Base-by-base conservation (phyloP, 164 flowering plant genomes). In the Magnolia sinica region DNA sequence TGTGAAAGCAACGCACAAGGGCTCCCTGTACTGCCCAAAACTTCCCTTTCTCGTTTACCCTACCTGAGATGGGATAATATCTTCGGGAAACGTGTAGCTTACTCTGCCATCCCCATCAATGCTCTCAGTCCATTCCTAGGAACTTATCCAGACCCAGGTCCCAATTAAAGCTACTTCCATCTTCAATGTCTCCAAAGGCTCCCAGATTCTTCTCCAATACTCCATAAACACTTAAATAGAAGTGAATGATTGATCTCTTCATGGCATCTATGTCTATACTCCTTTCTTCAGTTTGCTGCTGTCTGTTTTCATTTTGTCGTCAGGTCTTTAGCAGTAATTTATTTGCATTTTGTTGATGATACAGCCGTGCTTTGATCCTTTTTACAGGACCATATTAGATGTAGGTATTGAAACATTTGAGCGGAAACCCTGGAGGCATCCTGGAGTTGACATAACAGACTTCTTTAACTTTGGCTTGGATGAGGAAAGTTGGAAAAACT, bases 401-500 rank as follows among this genome's bases (percentile, higher is more conserved):
- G 80, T 87, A 73, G 80, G 81, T 76, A 79, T 87, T 79, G 87
- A 88, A 71, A 20, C 79, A 45, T 83, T 89, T 70, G 86, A 86
- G 52, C 76, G 77, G 78, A 91, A 89, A 80, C 88, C 89, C 23
- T 88, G 95, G 92, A 87, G 88, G 81, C 51, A 81, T 80, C 86
- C 87, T 74, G 91, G 89, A 68, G 89, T 80, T 11, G 88, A 88
- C 82, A 79, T 84, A 27, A 84, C 91, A 24, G 89, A 88, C 77
- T 91, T 80, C 78, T 91, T 91, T 72, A 91, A 91, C 72, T 89
- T 85, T 78, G 91, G 89, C 23, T 85, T 91, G 55, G 80, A 86
- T n/a, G 92, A 91, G 87, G 87, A 85, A 72, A 86, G 88, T 73
- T 89, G 95, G 95, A 89, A 87, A 76, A 45, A 66, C 2, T 91